A percentile compares a stretch with the other conserved stretches of the same genome.
Conservation (phyloP, 2,329 filamentous ascomycete genomes). For the Talaromyces sp. region DNA sequence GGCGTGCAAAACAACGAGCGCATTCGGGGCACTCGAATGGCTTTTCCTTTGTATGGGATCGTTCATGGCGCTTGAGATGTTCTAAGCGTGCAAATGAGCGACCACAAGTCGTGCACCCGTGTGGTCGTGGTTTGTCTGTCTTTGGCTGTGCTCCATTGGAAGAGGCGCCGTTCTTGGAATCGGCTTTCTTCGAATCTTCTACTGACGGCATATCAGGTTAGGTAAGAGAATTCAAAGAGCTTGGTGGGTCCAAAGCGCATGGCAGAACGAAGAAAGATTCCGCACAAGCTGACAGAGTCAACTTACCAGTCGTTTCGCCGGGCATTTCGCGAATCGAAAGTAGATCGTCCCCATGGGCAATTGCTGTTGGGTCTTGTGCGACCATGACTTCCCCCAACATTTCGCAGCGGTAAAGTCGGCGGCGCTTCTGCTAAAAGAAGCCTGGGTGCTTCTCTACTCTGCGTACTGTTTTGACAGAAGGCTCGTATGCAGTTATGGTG, state of each 20-base stretch:
- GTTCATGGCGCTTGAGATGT: conserved; percentile 94
- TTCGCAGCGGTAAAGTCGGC: conserved; percentile 18
- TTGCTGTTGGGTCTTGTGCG: conserved; percentile 36
- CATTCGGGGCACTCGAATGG: conserved; percentile 97
- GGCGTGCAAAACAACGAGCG: conserved; percentile 86
- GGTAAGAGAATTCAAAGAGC: conserved; percentile 2
- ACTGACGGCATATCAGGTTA: conserved; percentile 26
- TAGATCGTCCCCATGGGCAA: conserved; percentile 39
- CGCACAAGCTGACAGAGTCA: neutral
- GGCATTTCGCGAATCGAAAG: conserved; percentile 44
- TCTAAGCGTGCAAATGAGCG: conserved; percentile 93
- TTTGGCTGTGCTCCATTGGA: conserved; percentile 74
- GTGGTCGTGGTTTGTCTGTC: conserved; percentile 94
- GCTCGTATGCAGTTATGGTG: neutral
- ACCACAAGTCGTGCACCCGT: conserved; percentile 87
- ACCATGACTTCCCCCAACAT: conserved; percentile 43
- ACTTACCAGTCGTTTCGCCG: conserved; percentile 40
- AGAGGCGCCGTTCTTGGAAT: conserved; percentile 27
- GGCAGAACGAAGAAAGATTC: conserved; percentile 17
- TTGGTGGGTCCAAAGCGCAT: conserved; percentile 19
- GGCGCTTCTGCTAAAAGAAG: neutral
- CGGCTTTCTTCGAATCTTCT: conserved; percentile 33
- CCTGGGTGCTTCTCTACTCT: neutral
- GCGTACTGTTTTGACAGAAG: neutral
- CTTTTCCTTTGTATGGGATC: conserved; percentile 98